A percentile compares a stretch with the other conserved stretches of the same genome.
Conservation (phyloP, 352 stramenopile species). For the Globisporangium parvum region DNA sequence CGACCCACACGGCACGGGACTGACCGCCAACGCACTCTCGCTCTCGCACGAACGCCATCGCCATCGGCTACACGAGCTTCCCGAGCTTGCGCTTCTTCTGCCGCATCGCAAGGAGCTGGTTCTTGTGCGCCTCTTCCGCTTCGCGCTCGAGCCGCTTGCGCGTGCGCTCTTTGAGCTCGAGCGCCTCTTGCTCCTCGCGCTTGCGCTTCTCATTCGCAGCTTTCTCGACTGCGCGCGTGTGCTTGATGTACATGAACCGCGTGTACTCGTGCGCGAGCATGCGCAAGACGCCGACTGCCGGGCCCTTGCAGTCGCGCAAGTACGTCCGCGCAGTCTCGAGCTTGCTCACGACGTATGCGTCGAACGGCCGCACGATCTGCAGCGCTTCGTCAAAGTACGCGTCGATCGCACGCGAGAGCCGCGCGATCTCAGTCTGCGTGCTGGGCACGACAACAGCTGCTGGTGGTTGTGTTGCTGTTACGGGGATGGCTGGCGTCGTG, state of each 20-base stretch:
- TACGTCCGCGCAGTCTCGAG: conserved; percentile 57
- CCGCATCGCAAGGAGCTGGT: conserved; percentile 74
- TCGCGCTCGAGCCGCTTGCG: conserved; percentile 64
- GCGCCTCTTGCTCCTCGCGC: conserved; percentile 56
- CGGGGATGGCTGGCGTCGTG: not conserved
- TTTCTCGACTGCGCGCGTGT: conserved; percentile 70
- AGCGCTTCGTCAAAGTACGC: conserved; percentile 61
- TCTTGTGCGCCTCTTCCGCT: conserved; percentile 63
- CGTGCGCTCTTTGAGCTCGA: conserved; percentile 47
- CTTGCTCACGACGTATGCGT: conserved; percentile 65
- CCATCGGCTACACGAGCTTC: conserved; percentile 7
- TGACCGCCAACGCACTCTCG: not conserved
- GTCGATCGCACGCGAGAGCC: conserved; percentile 28
- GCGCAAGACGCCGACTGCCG: conserved; percentile 53
- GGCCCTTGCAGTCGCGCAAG: conserved; percentile 48
- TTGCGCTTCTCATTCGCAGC: conserved; percentile 62
- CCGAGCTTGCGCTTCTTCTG: conserved; percentile 65
- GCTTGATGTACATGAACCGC: conserved; percentile 79
- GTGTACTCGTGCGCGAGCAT: conserved; percentile 82
- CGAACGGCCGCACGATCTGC: conserved; percentile 51
- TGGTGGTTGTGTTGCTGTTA: not conserved
- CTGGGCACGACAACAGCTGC: not conserved
- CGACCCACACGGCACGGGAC: no score
- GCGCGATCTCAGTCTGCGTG: conserved; percentile 8
- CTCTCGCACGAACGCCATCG: not conserved